Conservation (phyloP, 2,329 filamentous ascomycete genomes). For the Mycosphaerella sp. region DNA sequence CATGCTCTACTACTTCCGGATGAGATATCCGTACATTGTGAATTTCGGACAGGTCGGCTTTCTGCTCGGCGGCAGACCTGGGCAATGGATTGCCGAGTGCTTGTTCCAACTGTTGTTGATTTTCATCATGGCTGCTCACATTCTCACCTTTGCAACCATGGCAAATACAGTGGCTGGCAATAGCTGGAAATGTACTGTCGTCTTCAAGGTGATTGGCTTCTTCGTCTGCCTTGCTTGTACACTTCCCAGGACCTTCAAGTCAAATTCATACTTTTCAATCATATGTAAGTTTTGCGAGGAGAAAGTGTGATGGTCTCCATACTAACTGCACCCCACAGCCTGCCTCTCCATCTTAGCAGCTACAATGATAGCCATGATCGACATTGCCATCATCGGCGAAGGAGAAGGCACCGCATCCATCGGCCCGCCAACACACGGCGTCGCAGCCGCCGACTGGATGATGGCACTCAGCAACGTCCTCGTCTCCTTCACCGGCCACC, state of each 20-base stretch:
- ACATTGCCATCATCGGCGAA: constrained; percentile 42
- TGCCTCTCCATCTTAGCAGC: constrained; percentile 59
- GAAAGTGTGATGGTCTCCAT: constrained; percentile 9
- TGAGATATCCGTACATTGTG: constrained; percentile 51
- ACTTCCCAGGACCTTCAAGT: constrained; percentile 56
- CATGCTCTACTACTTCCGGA: constrained; percentile 54
- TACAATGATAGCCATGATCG: constrained; percentile 49
- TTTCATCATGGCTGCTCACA: constrained; percentile 59
- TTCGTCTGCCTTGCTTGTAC: constrained; percentile 54
- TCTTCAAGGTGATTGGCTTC: constrained; percentile 56
- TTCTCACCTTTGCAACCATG: constrained; percentile 63
- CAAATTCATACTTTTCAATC: constrained; percentile 57
- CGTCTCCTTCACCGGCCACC: constrained; percentile 58
- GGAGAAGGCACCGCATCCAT: constrained; percentile 35
- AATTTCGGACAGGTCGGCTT: constrained; percentile 63
- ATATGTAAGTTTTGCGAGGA: constrained; percentile 40
- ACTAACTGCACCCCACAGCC: constrained; percentile 32
- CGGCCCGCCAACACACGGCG: constrained; percentile 37
- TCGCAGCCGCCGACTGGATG: constrained; percentile 30
- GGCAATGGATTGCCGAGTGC: constrained; percentile 54
- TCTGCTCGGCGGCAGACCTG: constrained; percentile 54
- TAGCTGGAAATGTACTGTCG: constrained; percentile 51
- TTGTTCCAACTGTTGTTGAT: constrained; percentile 9
- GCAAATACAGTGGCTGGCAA: constrained; percentile 58
- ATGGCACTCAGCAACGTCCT: constrained; percentile 59